A percentile compares a stretch with the other conserved stretches of the same genome.
Conservation (phyloP, 2,329 filamentous ascomycete genomes). For the Xylariaceae sp. region DNA sequence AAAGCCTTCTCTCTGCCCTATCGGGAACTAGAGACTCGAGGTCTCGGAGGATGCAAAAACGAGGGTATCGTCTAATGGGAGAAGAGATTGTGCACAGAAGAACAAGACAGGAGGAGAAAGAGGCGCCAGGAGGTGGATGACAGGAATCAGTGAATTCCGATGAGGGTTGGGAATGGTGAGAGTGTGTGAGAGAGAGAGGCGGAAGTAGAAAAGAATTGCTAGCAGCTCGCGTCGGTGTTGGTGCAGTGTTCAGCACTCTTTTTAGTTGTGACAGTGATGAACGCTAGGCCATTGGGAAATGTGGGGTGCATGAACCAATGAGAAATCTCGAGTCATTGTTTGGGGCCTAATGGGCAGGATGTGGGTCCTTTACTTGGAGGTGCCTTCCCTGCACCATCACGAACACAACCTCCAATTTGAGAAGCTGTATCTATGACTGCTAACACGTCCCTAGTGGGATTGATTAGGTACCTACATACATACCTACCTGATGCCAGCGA, state of each 20-base stretch:
- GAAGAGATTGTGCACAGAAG: background rate
- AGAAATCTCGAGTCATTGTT: background rate
- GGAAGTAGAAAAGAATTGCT: too few species aligned
- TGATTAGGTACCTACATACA: too few species aligned
- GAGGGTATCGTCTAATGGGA: background rate
- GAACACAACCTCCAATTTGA: too few species aligned
- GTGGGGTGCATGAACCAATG: background rate
- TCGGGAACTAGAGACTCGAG: conserved; percentile 8
- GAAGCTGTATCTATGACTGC: too few species aligned
- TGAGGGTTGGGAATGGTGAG: background rate
- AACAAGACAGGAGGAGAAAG: background rate
- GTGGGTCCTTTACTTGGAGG: too few species aligned
- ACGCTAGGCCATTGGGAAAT: background rate
- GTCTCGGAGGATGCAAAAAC: background rate
- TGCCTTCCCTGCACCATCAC: too few species aligned
- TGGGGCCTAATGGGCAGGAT: background rate
- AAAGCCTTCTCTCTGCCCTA: too few species aligned
- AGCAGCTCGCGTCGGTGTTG: too few species aligned
- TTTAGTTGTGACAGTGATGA: background rate
- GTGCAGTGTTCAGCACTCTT: background rate
- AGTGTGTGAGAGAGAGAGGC: too few species aligned
- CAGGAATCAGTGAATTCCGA: background rate
- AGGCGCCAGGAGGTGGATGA: background rate
- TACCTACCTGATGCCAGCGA: too few species aligned
- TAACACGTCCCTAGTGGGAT: too few species aligned